Conservation (phyloP, 352 stramenopile species). For the Phytophthora agathidicida region DNA sequence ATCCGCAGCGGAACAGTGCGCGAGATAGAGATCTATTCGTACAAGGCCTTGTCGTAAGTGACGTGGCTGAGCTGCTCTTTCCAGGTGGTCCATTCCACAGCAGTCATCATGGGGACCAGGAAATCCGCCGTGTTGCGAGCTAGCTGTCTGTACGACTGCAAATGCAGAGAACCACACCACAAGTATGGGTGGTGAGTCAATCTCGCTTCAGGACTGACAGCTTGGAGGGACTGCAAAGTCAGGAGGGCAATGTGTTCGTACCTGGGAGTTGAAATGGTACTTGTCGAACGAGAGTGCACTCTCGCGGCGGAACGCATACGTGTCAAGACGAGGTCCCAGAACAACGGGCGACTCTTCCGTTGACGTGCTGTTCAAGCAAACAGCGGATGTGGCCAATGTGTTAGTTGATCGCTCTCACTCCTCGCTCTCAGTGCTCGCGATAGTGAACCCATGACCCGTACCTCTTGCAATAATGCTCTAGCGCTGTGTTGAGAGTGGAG, state of each 20-base stretch:
- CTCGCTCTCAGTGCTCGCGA: neutral
- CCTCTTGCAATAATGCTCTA: slow-evolving; percentile 83
- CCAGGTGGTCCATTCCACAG: slow-evolving; percentile 84
- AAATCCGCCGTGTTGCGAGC: slow-evolving; percentile 80
- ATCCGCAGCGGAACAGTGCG: neutral
- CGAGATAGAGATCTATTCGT: slow-evolving; percentile 52
- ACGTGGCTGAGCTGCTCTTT: slow-evolving; percentile 80
- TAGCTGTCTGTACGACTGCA: slow-evolving; percentile 78
- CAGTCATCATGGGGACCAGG: slow-evolving; percentile 82
- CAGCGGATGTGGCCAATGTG: slow-evolving; percentile 2
- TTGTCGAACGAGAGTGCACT: slow-evolving; percentile 67
- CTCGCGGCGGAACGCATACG: slow-evolving; percentile 70
- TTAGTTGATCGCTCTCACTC: slow-evolving; percentile 12
- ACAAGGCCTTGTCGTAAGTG: slow-evolving; percentile 80
- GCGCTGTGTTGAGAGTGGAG: slow-evolving; percentile 58
- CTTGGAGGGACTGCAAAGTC: slow-evolving; percentile 2
- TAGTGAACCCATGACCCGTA: slow-evolving; percentile 24
- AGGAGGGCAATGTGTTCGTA: slow-evolving; percentile 31
- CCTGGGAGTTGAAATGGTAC: slow-evolving; percentile 85
- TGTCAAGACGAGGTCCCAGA: slow-evolving; percentile 78
- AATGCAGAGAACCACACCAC: slow-evolving; percentile 13
- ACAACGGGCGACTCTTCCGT: slow-evolving; percentile 68
- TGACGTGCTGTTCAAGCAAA: slow-evolving; percentile 54
- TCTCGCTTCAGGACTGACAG: neutral
- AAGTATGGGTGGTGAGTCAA: slow-evolving; percentile 7